Evolutionary conservation across 73 alveolate genomes (phyloP).

Genomic region (Breviolum minutum): DNA sequence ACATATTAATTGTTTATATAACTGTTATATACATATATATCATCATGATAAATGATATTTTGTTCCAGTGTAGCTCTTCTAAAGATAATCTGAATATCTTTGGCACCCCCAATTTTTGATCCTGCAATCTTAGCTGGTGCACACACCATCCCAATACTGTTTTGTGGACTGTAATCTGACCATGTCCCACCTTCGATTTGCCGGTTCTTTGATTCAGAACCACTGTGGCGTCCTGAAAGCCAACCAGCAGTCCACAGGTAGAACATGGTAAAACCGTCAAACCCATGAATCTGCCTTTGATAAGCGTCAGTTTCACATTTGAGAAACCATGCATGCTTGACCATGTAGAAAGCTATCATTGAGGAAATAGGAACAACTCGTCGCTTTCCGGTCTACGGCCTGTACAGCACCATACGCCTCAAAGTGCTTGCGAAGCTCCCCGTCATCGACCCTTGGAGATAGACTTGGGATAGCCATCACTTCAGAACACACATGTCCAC

Average conservation of each 20-base stretch:
- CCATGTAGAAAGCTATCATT: not conserved
- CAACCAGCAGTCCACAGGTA: not conserved
- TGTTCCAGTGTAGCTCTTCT: no score
- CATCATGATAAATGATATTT: no score
- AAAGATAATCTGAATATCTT: no score
- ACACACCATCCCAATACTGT: no score
- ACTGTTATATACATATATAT: no score
- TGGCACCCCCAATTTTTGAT: no score
- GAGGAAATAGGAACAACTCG: no score
- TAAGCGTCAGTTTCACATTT: not conserved
- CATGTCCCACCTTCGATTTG: constrained; percentile 37
- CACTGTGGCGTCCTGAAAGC: constrained; percentile 84
- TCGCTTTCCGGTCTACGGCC: not conserved
- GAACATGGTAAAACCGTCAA: not conserved
- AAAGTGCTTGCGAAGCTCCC: constrained; percentile 78
- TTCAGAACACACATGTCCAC: not conserved
- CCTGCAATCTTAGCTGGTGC: no score
- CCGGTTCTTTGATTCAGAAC: constrained; percentile 77
- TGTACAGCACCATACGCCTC: constrained; percentile 65
- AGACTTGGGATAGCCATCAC: not conserved
- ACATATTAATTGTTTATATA: no score
- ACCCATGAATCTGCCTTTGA: not conserved
- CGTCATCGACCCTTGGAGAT: constrained; percentile 64
- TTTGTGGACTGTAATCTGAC: no score
- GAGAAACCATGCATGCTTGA: not conserved